These are phyloP conservation scores for Tetrahymena borealis DNA, from an alignment of 73 alveolate species.

Conservation along the genomic window DNA sequence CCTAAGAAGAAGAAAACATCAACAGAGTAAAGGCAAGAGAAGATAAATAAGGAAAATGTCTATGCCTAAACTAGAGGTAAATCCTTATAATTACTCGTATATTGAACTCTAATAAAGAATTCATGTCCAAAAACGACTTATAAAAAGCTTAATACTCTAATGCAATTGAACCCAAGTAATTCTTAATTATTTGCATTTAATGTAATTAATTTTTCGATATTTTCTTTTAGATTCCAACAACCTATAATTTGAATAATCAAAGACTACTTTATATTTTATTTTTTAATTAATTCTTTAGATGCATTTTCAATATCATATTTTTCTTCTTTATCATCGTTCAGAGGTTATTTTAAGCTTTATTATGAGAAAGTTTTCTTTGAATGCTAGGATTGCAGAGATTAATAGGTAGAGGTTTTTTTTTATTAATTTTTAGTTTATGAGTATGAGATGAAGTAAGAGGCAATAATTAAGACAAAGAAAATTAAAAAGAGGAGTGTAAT, in stretches of 20 bases:
- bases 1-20: slow-evolving; percentile 47
- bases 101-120: not conserved
- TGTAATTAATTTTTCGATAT: not conserved
- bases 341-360: too few relatives aligned
- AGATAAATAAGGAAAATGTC: not conserved
- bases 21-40: slow-evolving; percentile 10
- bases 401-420: too few relatives aligned
- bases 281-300: not conserved
- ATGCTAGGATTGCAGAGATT: too few relatives aligned
- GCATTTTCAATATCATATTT: not conserved
- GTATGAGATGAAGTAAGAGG: too few relatives aligned
- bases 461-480: too few relatives aligned
- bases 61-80: not conserved
- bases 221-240: slow-evolving; percentile 6
- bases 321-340: not conserved
- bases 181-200: slow-evolving; percentile 1
- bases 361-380: too few relatives aligned
- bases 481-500: too few relatives aligned
- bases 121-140: slow-evolving; percentile 14
- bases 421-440: too few relatives aligned
- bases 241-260: not conserved
- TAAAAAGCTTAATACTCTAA: slow-evolving; percentile 7
- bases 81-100: not conserved
- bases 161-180: slow-evolving; percentile 4
- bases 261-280: not conserved